These are phyloP conservation scores for Cochlearia excelsa DNA, from an alignment of 345 rosid species.

Conservation along the genomic window DNA sequence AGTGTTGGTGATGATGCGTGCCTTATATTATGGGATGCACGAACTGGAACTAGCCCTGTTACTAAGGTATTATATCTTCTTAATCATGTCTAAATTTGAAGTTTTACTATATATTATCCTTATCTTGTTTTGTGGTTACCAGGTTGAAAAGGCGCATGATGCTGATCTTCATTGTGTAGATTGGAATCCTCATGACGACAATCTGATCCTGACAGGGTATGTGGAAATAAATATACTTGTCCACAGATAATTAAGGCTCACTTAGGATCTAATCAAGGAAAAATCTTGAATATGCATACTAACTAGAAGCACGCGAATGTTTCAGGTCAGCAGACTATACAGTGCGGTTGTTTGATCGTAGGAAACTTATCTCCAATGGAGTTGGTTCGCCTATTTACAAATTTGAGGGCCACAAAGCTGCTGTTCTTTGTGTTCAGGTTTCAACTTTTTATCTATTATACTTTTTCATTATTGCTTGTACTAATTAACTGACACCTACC, in stretches of 20 bases:
- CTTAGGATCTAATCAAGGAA: constrained; percentile 1
- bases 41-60: constrained; percentile 74
- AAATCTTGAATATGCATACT: constrained; percentile 1
- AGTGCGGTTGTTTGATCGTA: constrained; percentile 83
- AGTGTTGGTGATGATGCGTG: constrained; percentile 99
- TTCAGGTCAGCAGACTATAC: constrained; percentile 95
- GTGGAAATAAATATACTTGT: constrained; percentile 6
- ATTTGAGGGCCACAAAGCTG: constrained; percentile 76
- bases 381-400: constrained; percentile 64
- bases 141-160: constrained; percentile 95
- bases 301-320: constrained; percentile 3
- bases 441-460: constrained; percentile 8
- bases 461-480: not conserved
- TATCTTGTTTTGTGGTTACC: constrained; percentile 22
- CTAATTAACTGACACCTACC: not conserved
- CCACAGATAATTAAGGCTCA: not conserved
- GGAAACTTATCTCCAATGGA: constrained; percentile 74
- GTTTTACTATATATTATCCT: constrained; percentile 37
- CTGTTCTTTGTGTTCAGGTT: constrained; percentile 92
- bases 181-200: constrained; percentile 90
- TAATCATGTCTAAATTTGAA: constrained; percentile 51
- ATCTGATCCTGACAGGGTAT: constrained; percentile 92
- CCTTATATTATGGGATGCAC: constrained; percentile 99
- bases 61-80: constrained; percentile 52
- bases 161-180: constrained; percentile 99